Conservation (phyloP, 148 eudicot genomes). For the Selenicereus undatus region DNA sequence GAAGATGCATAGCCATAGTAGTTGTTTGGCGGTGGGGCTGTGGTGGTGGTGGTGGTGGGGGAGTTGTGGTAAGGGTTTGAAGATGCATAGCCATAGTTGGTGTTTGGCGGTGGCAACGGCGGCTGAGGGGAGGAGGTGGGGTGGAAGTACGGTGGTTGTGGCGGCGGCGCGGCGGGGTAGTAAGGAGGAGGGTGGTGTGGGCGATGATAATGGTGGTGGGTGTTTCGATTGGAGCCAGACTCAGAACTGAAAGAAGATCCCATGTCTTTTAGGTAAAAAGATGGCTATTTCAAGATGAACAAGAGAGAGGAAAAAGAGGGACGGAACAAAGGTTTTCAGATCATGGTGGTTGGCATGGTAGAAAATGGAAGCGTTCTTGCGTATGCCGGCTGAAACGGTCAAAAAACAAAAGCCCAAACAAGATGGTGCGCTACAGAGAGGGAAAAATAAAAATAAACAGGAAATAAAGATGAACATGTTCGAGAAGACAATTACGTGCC, state of each 20-base stretch:
- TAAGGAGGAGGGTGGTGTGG: constrained; percentile 25
- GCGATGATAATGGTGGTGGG: constrained; percentile 17
- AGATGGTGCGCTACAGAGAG: not conserved
- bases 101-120: constrained; percentile 8
- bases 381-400: not conserved
- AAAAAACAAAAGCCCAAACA: not conserved
- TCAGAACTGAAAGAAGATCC: constrained; percentile 46
- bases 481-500: not conserved
- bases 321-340: not conserved
- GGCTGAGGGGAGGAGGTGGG: constrained; percentile 15
- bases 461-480: too few relatives aligned
- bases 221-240: constrained; percentile 32
- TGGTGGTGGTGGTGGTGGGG: constrained; percentile 15
- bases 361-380: not conserved
- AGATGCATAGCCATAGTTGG: not conserved
- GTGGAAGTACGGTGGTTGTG: constrained; percentile 21
- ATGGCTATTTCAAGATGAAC: not conserved
- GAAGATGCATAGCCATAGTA: constrained; percentile 2
- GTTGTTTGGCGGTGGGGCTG: constrained; percentile 4
- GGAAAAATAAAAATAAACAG: not conserved
- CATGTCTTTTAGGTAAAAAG: constrained; percentile 21
- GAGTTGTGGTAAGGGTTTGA: constrained; percentile 5
- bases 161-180: constrained; percentile 25
- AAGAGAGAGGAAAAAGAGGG: not conserved
- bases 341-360: not conserved